Evolutionary conservation across 768 basidiomycete genomes (phyloP), one percentile per base, ranked within the genome.

Genomic region (Suillus subluteus): DNA sequence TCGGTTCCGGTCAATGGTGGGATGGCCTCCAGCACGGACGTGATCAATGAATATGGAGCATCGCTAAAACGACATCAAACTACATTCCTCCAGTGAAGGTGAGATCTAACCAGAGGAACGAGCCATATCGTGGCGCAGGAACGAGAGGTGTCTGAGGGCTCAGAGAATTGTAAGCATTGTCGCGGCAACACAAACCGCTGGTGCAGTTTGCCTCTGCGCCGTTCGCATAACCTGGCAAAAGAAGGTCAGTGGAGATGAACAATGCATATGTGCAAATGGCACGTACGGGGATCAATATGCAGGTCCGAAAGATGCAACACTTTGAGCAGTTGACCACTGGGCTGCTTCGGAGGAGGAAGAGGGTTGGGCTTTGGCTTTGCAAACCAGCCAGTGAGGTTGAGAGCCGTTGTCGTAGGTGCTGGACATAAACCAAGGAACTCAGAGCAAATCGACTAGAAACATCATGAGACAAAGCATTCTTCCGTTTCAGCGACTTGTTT

Each of bases 231-330:
- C 91, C 90, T 91, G 67, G 6, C 58, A 23, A 55, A 23, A 4
- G 58, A 64, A 68, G 13, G 65, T 58, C 6, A n/a, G 21, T 11
- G 13, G 13, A 67, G 50, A 62, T 58, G 13, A 62, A 13, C 58
- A 37, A 43, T 61, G 62, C 16, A 52, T 54, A 23, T 37, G 58
- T 58, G 54, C 44, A 44, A 16, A 62, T 52, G 38, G 41, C 18
- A 71, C 83, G 59, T 70, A 89, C 91, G 84, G 46, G 91, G 88
- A 74, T 93, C 91, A 62, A 94, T 77, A 74, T 92, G 92, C 65
- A 91, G 81, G 72, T 93, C 91, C 1, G 90, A 91, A n/a, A 94
- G 65, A 73, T 93, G 92, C 65, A 94, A 76, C 0, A 92, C 87
- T 73, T 91, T 92, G 52, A 92, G 78, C 44, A 86, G 82, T 71